phyloP scores from a whole-genome alignment of 2,329 filamentous ascomycete species.

The Phialemoniopsis sp. region DNA sequence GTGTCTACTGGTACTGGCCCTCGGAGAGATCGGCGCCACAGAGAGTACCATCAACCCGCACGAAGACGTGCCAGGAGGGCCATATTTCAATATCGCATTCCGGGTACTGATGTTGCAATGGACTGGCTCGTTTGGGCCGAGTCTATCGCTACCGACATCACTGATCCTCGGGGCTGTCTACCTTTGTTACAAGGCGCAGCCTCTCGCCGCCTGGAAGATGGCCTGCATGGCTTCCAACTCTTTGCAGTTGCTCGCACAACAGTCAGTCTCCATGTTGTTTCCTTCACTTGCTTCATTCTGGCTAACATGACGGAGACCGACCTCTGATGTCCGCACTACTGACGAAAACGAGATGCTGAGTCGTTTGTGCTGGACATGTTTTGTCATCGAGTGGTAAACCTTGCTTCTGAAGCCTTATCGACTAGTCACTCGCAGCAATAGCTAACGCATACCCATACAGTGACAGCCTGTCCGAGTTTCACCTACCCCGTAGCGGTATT shows the following conservation, averaged over 20 bases:
- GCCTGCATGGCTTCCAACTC: slow-evolving; percentile 2
- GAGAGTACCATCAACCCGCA: neutral
- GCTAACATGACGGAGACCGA: neutral
- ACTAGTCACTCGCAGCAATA: too few relatives aligned
- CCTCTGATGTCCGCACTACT: neutral
- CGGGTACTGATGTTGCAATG: neutral
- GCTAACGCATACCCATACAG: too few relatives aligned
- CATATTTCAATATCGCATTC: neutral
- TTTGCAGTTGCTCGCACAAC: neutral
- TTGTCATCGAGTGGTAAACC: slow-evolving; percentile 19
- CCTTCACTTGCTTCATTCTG: neutral
- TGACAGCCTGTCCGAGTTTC: slow-evolving; percentile 16
- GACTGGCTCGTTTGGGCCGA: too few relatives aligned
- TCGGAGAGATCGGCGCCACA: too few relatives aligned
- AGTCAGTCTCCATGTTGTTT: neutral
- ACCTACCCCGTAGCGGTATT: slow-evolving; percentile 17
- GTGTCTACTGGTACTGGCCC: too few relatives aligned
- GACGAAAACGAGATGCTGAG: slow-evolving; percentile 6
- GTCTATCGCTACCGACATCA: neutral
- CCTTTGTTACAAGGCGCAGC: neutral
- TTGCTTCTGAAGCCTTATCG: too few relatives aligned
- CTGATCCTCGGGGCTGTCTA: neutral
- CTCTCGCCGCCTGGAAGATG: slow-evolving; percentile 1
- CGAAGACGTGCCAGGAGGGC: neutral
- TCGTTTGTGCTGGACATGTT: slow-evolving; percentile 17